Conservation (phyloP, 495 filamentous ascomycete genomes). For the Talaromyces stipitatus region DNA sequence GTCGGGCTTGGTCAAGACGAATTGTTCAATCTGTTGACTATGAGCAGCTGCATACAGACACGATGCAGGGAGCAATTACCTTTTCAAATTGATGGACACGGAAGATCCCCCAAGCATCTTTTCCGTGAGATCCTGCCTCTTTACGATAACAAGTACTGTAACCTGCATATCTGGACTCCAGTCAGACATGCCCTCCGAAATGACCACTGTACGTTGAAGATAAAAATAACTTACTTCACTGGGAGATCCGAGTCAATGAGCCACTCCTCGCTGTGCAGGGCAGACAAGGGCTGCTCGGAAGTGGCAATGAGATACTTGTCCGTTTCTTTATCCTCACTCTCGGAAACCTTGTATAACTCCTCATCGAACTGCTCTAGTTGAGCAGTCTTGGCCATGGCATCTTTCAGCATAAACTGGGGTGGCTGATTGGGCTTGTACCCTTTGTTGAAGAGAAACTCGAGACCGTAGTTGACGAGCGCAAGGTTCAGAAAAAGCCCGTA, state of each 20-base stretch:
- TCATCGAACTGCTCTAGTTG: slow-evolving; percentile 97
- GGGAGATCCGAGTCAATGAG: slow-evolving; percentile 76
- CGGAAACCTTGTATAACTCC: slow-evolving; percentile 92
- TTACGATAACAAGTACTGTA: slow-evolving; percentile 93
- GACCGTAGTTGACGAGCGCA: slow-evolving; percentile 86
- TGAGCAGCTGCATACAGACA: slow-evolving; percentile 7
- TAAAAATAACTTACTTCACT: slow-evolving; percentile 51
- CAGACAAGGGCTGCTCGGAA: slow-evolving; percentile 89
- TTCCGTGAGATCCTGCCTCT: slow-evolving; percentile 86
- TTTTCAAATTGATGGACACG: slow-evolving; percentile 98
- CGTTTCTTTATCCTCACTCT: slow-evolving; percentile 65
- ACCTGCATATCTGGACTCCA: slow-evolving; percentile 62
- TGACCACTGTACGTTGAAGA: not conserved
- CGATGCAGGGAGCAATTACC: slow-evolving; percentile 29
- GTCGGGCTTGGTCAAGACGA: slow-evolving; percentile 88
- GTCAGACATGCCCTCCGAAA: slow-evolving; percentile 11
- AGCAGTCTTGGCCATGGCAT: slow-evolving; percentile 98
- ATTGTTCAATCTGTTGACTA: slow-evolving; percentile 71
- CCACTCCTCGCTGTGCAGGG: slow-evolving; percentile 92
- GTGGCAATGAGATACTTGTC: slow-evolving; percentile 98
- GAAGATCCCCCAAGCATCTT: slow-evolving; percentile 98
- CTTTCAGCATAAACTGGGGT: slow-evolving; percentile 91
- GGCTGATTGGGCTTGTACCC: slow-evolving; percentile 86
- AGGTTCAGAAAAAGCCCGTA: slow-evolving; percentile 93
- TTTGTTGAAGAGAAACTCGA: slow-evolving; percentile 72